These are phyloP conservation scores for Pichia rugopelliculosa DNA, from an alignment of 805 yeast species.

Conservation along the genomic window DNA sequence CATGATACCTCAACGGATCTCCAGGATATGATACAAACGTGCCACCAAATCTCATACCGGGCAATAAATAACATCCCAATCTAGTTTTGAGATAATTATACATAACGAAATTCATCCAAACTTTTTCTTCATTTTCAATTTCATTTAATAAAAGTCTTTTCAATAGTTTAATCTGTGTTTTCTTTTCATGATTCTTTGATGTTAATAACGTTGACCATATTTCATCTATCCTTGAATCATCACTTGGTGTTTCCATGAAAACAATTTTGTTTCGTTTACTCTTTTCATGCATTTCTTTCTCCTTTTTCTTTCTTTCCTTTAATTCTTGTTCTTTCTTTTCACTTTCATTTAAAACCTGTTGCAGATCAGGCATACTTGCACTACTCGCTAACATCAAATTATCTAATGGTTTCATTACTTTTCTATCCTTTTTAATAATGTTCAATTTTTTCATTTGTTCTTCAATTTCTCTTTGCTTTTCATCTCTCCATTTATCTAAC, in stretches of 20 bases:
- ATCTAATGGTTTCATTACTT: slow-evolving; percentile 6
- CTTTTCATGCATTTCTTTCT: slow-evolving; percentile 7
- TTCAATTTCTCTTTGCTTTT: slow-evolving; percentile 9
- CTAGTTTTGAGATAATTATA: slow-evolving; percentile 16
- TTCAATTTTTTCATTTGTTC: slow-evolving; percentile 12
- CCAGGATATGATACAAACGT: slow-evolving; percentile 88
- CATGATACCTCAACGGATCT: slow-evolving; percentile 84
- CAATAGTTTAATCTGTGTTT: slow-evolving; percentile 1
- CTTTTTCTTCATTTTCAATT: slow-evolving; percentile 4
- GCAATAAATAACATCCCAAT: slow-evolving; percentile 46
- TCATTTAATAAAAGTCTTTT: slow-evolving; percentile 2
- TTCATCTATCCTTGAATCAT: slow-evolving; percentile 6
- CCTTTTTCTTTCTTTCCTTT: slow-evolving; percentile 1
- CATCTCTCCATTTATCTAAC: slow-evolving; percentile 10
- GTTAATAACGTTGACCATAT: background rate
- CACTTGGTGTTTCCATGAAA: slow-evolving; percentile 17
- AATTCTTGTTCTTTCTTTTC: background rate
- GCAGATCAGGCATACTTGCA: slow-evolving; percentile 14
- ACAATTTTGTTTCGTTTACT: slow-evolving; percentile 11
- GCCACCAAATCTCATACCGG: slow-evolving; percentile 91
- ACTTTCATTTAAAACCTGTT: slow-evolving; percentile 1
- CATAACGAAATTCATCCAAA: slow-evolving; percentile 15
- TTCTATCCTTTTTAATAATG: background rate
- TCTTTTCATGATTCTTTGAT: background rate
- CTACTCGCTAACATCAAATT: slow-evolving; percentile 2